phyloP scores from a whole-genome alignment of 306 rosid species.

The Vigna trinervia region DNA sequence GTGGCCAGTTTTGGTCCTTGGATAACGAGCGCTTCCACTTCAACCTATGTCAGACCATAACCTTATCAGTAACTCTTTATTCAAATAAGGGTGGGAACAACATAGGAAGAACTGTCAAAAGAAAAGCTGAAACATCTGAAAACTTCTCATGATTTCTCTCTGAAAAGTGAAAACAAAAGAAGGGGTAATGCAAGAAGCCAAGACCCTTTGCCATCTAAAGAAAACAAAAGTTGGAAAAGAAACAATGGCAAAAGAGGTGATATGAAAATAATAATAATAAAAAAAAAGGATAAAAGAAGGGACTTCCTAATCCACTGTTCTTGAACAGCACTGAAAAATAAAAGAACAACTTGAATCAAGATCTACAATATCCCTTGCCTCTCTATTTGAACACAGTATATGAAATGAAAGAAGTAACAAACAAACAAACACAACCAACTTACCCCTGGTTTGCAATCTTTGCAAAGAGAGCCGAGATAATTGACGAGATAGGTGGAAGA shows the following conservation, averaged over 20 bases:
- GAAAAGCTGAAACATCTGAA: slow-evolving; percentile 47
- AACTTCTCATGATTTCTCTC: slow-evolving; percentile 36
- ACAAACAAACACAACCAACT: slow-evolving; percentile 23
- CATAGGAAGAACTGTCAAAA: slow-evolving; percentile 38
- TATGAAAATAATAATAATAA: neutral
- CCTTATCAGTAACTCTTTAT: slow-evolving; percentile 3
- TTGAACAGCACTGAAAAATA: slow-evolving; percentile 25
- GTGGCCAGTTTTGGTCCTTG: slow-evolving; percentile 85
- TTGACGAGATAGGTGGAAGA: slow-evolving; percentile 66
- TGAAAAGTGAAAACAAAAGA: slow-evolving; percentile 50
- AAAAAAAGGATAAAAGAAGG: neutral
- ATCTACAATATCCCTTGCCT: slow-evolving; percentile 40
- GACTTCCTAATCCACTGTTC: slow-evolving; percentile 26
- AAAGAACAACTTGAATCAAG: slow-evolving; percentile 40
- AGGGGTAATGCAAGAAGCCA: slow-evolving; percentile 46
- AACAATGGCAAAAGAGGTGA: neutral
- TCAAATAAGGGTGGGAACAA: slow-evolving; percentile 16
- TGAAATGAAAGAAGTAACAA: neutral
- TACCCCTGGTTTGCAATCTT: slow-evolving; percentile 92
- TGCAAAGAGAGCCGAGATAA: slow-evolving; percentile 84
- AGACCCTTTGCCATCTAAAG: slow-evolving; percentile 46
- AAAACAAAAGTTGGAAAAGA: slow-evolving; percentile 35
- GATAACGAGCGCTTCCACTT: slow-evolving; percentile 87
- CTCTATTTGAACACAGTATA: neutral
- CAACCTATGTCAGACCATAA: slow-evolving; percentile 61